Evolutionary conservation across 257 asterid genomes (phyloP).

Genomic region (Przewalskia tangutica): DNA sequence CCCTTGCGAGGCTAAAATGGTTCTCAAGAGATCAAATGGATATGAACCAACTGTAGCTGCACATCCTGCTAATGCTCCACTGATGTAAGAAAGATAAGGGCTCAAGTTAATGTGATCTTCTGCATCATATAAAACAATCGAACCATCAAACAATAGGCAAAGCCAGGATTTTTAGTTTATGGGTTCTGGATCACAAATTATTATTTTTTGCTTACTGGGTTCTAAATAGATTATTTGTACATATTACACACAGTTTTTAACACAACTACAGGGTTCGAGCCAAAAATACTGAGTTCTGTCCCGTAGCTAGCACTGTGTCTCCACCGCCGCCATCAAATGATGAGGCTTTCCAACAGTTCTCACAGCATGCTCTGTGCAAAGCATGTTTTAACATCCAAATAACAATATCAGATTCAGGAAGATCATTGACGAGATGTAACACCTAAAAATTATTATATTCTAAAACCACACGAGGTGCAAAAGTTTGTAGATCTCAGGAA

Average conservation of each 20-base stretch:
- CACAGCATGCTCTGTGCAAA: background rate
- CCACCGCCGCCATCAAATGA: background rate
- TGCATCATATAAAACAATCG: slow-evolving; percentile 29
- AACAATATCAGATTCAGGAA: background rate
- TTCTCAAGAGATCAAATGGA: slow-evolving; percentile 90
- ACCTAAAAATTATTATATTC: background rate
- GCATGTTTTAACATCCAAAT: background rate
- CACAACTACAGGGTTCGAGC: no score
- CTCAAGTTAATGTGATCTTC: slow-evolving; percentile 69
- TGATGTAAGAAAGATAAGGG: slow-evolving; percentile 71
- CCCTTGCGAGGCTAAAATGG: slow-evolving; percentile 96
- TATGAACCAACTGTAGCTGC: slow-evolving; percentile 95
- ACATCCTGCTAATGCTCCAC: slow-evolving; percentile 92
- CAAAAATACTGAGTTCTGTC: no score
- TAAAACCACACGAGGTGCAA: background rate
- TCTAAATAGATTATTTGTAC: no score
- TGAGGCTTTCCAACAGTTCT: background rate
- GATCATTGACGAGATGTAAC: background rate
- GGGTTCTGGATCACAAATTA: no score
- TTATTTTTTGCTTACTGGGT: no score
- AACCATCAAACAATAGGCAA: background rate
- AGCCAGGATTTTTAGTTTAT: no score
- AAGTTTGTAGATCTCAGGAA: background rate
- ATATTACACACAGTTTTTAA: no score
- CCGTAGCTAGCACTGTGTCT: no score